Evolutionary conservation across 169 alveolate species (phyloP), one percentile per base, ranked within the genome.

Genomic region (Plasmodium gaboni): DNA sequence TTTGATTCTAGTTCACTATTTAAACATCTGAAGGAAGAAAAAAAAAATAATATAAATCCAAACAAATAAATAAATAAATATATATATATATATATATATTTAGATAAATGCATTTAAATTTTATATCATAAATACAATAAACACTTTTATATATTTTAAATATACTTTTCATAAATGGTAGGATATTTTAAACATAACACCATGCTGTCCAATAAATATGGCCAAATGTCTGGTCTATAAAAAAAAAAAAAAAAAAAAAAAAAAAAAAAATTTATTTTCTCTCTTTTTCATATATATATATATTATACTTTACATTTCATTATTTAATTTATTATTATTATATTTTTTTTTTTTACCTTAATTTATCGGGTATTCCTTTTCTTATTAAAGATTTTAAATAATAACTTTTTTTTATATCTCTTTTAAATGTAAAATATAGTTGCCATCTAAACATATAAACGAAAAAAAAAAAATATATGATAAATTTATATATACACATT

Each of bases 301-400:
- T 32, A 32, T 32, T 32, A 32, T 32, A 32, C 42, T 32, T 32
- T 3, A 32, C 5, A 32, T 32, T 32, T 32, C 42, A 32, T 32
- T 51, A 51, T 51, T 7, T 13, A 13, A 13, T 51, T 51, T 51
- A 51, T 13, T 13, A 51, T 51, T 6, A 9, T 46, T 12, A 51
- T 9, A 7, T 51, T 9, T 51, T 51, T n/a, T 51, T 9, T 13
- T 51, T 13, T 60, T 13, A 93, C 96, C 96, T 73, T 64, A 85
- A 88, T 38, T 94, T 89, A 59, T 94, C 96, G 44, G 96, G 96
- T 38, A 94, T 91, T 17, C 96, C 96, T 80, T 94, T 94, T 71
- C 96, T 72, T 60, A 94, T 90, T 51, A 94, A 63, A 32, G 92
- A 71, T 72, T 94, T 94, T 65, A 92, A 57, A 46, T 69, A 87